Evolutionary conservation across 495 filamentous ascomycete species (phyloP), one percentile per base, ranked within the genome.

Genomic region (Pseudevernia furfuracea): DNA sequence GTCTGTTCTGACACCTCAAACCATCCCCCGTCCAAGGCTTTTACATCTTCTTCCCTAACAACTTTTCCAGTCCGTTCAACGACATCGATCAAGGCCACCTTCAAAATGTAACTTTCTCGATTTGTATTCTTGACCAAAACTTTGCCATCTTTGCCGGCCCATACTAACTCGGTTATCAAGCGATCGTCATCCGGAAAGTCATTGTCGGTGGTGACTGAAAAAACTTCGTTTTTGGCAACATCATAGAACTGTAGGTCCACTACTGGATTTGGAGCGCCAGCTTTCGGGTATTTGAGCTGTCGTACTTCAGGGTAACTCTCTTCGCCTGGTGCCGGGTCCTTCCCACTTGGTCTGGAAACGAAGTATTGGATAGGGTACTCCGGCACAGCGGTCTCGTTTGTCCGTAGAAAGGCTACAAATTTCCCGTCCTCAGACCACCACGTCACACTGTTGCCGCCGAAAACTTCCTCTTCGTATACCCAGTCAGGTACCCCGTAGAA

Each of bases 401-500:
- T 98, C 7, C 91, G 86, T 48, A 97, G 74, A 73, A 96, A 97
- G 25, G 94, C 91, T 66, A 98, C 74, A 73, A 87, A 94, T 59
- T 89, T 87, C 25, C 91, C 94, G 72, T 92, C 91, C 32, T 85
- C 81, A 25, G 90, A 91, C 91, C 90, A 97, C 94, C 94, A 97
- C 1, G 92, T 92, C 10, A 87, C 95, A 58, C 82, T 91, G 68
- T 90, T 89, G 4, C 84, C 85, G 2, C 77, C 67, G 67, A 97
- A 89, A 9, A 98, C 92, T 74, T 98, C 94, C 72, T 98, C 94
- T 72, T 98, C 94, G 68, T 97, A 98, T 1, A 98, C 94, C 94
- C 94, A 98, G 74, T 98, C 94, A 0, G 94, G 94, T n/a, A 96
- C 85, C 28, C 94, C 94, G 69, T 97, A 95, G 79, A 98, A 97